Conservation (phyloP, 2,329 filamentous ascomycete genomes). For the Xylariaceae sp. region DNA sequence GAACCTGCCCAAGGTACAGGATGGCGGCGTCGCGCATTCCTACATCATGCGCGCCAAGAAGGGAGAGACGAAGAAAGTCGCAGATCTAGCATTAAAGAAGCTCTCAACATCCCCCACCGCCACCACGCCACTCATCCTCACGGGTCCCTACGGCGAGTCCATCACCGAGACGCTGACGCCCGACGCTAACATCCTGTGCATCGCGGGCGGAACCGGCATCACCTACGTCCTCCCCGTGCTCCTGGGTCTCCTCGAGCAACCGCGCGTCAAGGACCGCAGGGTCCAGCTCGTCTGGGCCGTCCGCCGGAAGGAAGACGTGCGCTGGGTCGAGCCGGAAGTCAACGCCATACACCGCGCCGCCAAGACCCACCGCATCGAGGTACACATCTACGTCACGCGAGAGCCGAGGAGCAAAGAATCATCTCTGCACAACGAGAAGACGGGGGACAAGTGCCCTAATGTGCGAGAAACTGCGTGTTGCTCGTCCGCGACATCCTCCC, state of each 20-base stretch:
- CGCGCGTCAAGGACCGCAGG: conserved; percentile 32
- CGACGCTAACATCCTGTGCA: conserved; percentile 44
- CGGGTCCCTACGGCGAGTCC: conserved; percentile 58
- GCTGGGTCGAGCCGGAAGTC: conserved; percentile 57
- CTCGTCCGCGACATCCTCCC: conserved; percentile 14
- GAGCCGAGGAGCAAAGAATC: conserved; percentile 31
- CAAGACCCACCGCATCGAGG: conserved; percentile 37
- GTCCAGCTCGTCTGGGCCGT: conserved; percentile 65
- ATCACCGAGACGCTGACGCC: conserved; percentile 38
- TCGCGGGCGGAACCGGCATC: conserved; percentile 56
- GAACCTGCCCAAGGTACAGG: conserved; percentile 42
- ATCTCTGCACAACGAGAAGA: conserved; percentile 23
- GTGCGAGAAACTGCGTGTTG: conserved; percentile 17
- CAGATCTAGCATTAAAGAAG: conserved; percentile 38
- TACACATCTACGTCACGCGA: conserved; percentile 58
- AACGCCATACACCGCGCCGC: conserved; percentile 39
- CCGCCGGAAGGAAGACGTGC: conserved; percentile 46
- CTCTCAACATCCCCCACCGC: conserved; percentile 19
- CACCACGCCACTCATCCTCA: conserved; percentile 54
- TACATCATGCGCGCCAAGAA: conserved; percentile 55
- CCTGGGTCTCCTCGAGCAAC: conserved; percentile 31
- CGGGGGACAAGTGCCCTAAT: conserved; percentile 15
- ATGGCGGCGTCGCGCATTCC: conserved; percentile 43
- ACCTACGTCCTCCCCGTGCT: conserved; percentile 52
- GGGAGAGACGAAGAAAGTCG: conserved; percentile 56